Percentiles rank a stretch among this genome's conserved stretches.
These are phyloP conservation scores for Spirogloea muscicola DNA, from an alignment of 139 green algal species.

Conservation along the genomic window DNA sequence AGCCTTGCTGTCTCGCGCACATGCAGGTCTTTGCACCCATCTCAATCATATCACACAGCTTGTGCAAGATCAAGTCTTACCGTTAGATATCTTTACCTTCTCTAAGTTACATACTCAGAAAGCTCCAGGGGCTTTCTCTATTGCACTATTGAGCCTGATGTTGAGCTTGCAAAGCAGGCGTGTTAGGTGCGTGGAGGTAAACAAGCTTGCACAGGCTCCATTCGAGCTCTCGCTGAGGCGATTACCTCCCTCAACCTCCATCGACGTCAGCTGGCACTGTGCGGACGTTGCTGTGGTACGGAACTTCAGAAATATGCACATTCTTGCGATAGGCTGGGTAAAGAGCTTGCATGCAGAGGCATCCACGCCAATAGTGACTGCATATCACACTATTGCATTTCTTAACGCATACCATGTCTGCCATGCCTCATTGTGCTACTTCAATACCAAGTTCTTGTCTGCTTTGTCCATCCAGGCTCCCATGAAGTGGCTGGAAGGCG, in stretches of 20 bases:
- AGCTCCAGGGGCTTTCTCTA: neutral
- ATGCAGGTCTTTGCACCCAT: neutral
- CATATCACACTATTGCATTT: neutral
- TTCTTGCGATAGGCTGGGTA: neutral
- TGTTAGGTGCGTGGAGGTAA: constrained; percentile 67
- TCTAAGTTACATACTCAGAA: neutral
- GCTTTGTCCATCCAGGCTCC: constrained; percentile 16
- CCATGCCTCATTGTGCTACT: neutral
- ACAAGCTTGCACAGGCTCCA: constrained; percentile 37
- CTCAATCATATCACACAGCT: neutral
- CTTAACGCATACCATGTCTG: neutral
- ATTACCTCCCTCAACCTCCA: neutral
- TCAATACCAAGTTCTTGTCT: neutral
- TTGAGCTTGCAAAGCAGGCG: constrained; percentile 5
- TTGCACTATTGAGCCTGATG: no score
- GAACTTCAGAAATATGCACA: neutral
- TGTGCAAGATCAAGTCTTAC: neutral
- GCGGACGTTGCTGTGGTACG: constrained; percentile 5
- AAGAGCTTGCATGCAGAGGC: neutral
- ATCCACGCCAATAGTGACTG: neutral
- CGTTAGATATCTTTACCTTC: neutral
- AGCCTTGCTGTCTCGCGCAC: constrained; percentile 12
- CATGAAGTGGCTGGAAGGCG: constrained; percentile 47
- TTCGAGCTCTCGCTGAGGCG: constrained; percentile 41
- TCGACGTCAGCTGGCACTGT: constrained; percentile 18